Conservation (phyloP, 169 alveolate genomes). For the Plasmodium gallinaceum region DNA sequence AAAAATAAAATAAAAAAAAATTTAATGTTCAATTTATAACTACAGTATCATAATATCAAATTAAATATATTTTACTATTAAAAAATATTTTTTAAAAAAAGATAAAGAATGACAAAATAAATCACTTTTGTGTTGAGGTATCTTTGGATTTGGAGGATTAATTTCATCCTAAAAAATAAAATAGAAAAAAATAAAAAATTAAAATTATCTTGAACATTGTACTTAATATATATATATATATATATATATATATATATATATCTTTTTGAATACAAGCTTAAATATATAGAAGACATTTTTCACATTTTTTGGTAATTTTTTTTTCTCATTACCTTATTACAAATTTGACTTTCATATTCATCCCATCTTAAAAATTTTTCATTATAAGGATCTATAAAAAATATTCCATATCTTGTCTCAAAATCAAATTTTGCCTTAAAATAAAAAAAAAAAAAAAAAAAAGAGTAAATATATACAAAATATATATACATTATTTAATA, state of each 20-base stretch:
- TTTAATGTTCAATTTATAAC: background rate
- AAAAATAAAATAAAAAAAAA: too few relatives aligned
- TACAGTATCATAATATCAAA: too few relatives aligned
- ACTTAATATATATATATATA: slow-evolving; percentile 8
- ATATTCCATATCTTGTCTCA: slow-evolving; percentile 49
- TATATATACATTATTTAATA: background rate
- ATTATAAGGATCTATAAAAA: slow-evolving; percentile 40
- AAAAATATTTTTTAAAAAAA: slow-evolving; percentile 41
- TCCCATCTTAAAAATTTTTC: slow-evolving; percentile 50
- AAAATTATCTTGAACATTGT: background rate
- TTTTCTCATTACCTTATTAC: slow-evolving; percentile 18
- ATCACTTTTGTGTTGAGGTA: background rate
- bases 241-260: slow-evolving; percentile 7
- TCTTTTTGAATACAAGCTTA: background rate
- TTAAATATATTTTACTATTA: slow-evolving; percentile 28
- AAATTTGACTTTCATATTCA: slow-evolving; percentile 39
- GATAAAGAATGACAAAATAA: slow-evolving; percentile 22
- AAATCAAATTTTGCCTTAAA: slow-evolving; percentile 18
- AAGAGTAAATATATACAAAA: background rate
- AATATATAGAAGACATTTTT: background rate
- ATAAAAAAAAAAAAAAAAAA: background rate
- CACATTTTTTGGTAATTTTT: background rate
- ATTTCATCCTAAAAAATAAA: slow-evolving; percentile 9
- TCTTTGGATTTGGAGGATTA: slow-evolving; percentile 13
- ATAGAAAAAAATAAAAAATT: background rate